Percentiles rank a stretch among this genome's conserved stretches.
Conservation (phyloP, 257 asterid genomes). For the Gardenia jasminoides region DNA sequence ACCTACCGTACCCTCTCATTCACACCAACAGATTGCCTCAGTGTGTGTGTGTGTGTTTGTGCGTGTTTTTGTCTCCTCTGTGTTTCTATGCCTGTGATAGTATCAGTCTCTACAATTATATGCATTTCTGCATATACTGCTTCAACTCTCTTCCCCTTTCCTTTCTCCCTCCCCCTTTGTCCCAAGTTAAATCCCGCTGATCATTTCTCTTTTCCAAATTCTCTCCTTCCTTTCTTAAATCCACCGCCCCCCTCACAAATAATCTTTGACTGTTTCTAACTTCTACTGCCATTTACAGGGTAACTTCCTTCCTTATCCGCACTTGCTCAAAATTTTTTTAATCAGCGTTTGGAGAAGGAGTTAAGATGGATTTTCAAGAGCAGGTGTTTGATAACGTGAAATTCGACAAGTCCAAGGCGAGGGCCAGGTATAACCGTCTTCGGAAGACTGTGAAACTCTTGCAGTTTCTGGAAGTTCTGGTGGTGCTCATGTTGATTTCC, state of each 20-base stretch:
- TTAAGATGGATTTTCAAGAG: constrained; percentile 26
- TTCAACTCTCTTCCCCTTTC: constrained; percentile 15
- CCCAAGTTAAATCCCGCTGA: not conserved
- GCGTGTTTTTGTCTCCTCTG: constrained; percentile 17
- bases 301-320: not conserved
- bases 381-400: constrained; percentile 27
- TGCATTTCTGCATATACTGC: constrained; percentile 33
- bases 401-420: constrained; percentile 36
- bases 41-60: not conserved
- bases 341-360: not conserved
- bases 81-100: constrained; percentile 32
- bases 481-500: constrained; percentile 46
- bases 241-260: constrained; percentile 25
- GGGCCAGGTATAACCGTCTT: constrained; percentile 46
- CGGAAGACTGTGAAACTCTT: constrained; percentile 39
- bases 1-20: not conserved
- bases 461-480: constrained; percentile 44
- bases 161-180: not conserved
- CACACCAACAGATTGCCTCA: constrained; percentile 10
- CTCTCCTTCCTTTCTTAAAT: constrained; percentile 12
- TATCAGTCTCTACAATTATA: constrained; percentile 20
- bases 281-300: too few species aligned
- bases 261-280: not conserved
- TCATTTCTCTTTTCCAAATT: constrained; percentile 1
- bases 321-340: not conserved